Base-by-base conservation (phyloP, 805 yeast genomes). In the Candida palmyrensis region DNA sequence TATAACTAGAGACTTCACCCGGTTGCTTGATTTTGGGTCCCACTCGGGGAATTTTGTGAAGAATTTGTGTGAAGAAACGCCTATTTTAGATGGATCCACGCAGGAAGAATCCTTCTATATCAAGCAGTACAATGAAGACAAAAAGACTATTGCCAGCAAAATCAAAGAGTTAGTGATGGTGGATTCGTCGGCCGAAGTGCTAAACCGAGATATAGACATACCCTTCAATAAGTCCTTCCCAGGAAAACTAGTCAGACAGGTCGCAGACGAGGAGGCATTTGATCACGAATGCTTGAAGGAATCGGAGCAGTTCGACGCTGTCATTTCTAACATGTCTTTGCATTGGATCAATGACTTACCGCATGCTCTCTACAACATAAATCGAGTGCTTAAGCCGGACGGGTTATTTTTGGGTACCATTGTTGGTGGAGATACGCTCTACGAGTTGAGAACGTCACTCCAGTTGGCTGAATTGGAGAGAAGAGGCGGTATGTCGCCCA, bases 261-360 rank as follows among this genome's bases (percentile, higher is more conserved):
- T 71, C 5, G 74, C 72, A 3, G 92, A 86, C 50, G 95, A 86
- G 48, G 95, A 85, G 50, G 35, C 53, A 4, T 69, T 77, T 46
- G 59, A 60, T 36, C 70, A 70, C 39, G 63, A 62, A 3, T 49
- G 53, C 10, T 55, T 78, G 18, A 22, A 40, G 26, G 47, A 48
- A 33, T 43, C 59, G 6, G 57, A 66, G 33, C 56, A 66, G 13
- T 82, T 71, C 47, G 89, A 84, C 51, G 82, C 87, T 3, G 82
- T 85, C 2, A 53, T 86, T 3, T 79, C 88, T 2, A 84, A 82
- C 51, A 54, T 84, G 42, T 71, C 84, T 15, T 50, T 86, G 50
- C 95, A 86, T 54, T 86, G 95, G 95, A 77, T 83, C 38, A 86
- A 86, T 48, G 89, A 86, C 45, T 66, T 86, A n/a, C 95, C 95